Conservation (phyloP, 2,329 filamentous ascomycete species). For the Diaporthe sp. region DNA sequence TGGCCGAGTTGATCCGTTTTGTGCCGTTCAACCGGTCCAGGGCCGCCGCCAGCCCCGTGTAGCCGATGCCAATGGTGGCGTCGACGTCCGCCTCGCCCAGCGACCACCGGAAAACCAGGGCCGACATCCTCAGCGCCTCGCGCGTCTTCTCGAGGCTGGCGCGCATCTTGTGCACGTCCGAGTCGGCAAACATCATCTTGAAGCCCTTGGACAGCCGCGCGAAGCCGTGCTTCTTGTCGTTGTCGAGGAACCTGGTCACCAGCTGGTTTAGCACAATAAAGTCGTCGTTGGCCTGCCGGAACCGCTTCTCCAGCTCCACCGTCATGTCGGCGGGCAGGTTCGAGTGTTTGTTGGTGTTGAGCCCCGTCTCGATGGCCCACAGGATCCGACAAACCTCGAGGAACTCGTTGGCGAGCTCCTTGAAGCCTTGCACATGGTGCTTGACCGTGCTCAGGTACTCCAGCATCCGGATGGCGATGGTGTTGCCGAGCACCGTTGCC, state of each 20-base stretch:
- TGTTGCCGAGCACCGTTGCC: conserved; percentile 72
- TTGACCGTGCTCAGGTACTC: conserved; percentile 73
- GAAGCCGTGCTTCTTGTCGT: conserved; percentile 73
- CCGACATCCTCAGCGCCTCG: conserved; percentile 74
- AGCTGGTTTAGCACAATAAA: conserved; percentile 75
- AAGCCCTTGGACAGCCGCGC: conserved; percentile 73
- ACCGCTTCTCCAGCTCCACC: conserved; percentile 75
- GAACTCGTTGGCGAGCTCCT: conserved; percentile 74
- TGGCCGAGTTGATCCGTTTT: conserved; percentile 43
- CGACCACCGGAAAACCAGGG: conserved; percentile 76
- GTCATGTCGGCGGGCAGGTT: conserved; percentile 72
- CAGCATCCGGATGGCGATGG: conserved; percentile 75
- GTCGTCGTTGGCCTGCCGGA: conserved; percentile 71
- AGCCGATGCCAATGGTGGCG: conserved; percentile 74
- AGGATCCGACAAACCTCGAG: conserved; percentile 76
- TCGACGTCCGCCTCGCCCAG: conserved; percentile 71
- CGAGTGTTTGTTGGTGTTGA: conserved; percentile 64
- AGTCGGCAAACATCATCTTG: conserved; percentile 74
- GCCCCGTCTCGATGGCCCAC: conserved; percentile 77
- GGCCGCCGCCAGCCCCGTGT: conserved; percentile 75
- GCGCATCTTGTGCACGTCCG: conserved; percentile 73
- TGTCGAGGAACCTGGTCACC: conserved; percentile 72
- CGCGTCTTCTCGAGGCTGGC: conserved; percentile 69
- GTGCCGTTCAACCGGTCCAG: conserved; percentile 63
- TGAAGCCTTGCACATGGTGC: conserved; percentile 68